A percentile compares a stretch with the other conserved stretches of the same genome.
These are phyloP conservation scores for Dysphania ambrosioides DNA, from an alignment of 148 eudicot genomes.

Conservation along the genomic window DNA sequence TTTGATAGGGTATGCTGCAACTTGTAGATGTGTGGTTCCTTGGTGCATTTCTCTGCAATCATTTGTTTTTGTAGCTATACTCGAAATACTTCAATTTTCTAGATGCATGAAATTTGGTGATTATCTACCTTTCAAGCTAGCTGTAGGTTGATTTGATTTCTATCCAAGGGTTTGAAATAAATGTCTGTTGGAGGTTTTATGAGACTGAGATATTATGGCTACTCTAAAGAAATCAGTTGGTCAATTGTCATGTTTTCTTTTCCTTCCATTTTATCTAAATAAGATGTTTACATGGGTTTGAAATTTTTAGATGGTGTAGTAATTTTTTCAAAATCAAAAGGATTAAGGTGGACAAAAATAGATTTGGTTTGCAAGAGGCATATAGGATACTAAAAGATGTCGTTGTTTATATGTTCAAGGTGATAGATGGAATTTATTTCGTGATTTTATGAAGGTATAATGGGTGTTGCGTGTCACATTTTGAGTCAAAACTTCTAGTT, in stretches of 20 bases:
- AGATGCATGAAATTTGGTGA: background rate
- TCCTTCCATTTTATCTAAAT: background rate
- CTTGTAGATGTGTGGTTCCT: background rate
- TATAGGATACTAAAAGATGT: background rate
- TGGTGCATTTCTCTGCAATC: constrained; percentile 3
- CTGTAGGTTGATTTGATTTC: background rate
- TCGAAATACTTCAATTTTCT: background rate
- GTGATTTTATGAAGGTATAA: background rate
- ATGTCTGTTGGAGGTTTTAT: background rate
- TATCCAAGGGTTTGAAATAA: background rate
- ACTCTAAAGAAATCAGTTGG: background rate
- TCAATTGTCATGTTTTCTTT: background rate
- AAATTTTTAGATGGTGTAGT: background rate
- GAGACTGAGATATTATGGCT: background rate
- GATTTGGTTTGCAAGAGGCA: background rate
- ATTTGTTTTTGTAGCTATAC: constrained; percentile 6
- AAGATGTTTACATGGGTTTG: background rate
- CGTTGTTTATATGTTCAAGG: background rate
- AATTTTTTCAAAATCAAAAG: background rate
- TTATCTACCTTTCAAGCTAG: background rate
- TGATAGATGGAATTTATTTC: background rate
- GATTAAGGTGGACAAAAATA: background rate
- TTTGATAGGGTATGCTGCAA: constrained; percentile 67
- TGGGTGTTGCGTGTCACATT: background rate
- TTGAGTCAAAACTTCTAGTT: background rate